Evolutionary conservation across 2,329 filamentous ascomycete genomes (phyloP).

Genomic region (Neofusicoccum ribis): DNA sequence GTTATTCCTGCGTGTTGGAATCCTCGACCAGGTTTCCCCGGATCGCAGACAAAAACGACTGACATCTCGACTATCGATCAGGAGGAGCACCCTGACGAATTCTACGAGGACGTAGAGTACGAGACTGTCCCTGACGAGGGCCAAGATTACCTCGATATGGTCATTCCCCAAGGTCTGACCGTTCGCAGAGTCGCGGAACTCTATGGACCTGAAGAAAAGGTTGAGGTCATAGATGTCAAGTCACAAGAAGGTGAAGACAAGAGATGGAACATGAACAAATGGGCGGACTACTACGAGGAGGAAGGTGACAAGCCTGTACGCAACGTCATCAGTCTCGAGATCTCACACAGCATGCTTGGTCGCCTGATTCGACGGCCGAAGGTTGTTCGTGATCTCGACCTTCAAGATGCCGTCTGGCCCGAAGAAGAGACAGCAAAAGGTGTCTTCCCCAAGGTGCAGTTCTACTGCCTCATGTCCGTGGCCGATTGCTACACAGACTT

Average conservation of each 20-base stretch:
- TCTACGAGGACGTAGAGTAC: constrained; percentile 47
- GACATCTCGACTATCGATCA: constrained; percentile 19
- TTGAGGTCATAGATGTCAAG: constrained; percentile 70
- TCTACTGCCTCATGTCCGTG: constrained; percentile 70
- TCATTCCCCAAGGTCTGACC: constrained; percentile 64
- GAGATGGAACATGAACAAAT: constrained; percentile 65
- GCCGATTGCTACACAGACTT: constrained; percentile 72
- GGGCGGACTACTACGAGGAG: constrained; percentile 69
- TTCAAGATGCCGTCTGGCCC: constrained; percentile 58
- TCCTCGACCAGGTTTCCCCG: constrained; percentile 47
- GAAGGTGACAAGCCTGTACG: constrained; percentile 61
- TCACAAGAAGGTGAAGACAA: constrained; percentile 66
- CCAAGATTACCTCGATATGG: constrained; percentile 67
- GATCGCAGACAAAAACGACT: not conserved
- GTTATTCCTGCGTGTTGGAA: constrained; percentile 65
- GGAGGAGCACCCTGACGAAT: constrained; percentile 23
- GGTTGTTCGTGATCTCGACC: constrained; percentile 64
- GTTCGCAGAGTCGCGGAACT: constrained; percentile 64
- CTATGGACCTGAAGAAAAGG: constrained; percentile 61
- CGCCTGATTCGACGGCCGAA: constrained; percentile 63
- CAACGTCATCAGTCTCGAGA: constrained; percentile 69
- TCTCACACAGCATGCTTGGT: constrained; percentile 64
- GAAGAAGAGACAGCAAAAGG: constrained; percentile 53
- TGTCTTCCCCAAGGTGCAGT: constrained; percentile 64
- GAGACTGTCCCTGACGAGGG: constrained; percentile 57